A percentile compares a stretch with the other conserved stretches of the same genome.
Conservation (phyloP, 129 eudicot genomes). For the Artemisia tridentata region DNA sequence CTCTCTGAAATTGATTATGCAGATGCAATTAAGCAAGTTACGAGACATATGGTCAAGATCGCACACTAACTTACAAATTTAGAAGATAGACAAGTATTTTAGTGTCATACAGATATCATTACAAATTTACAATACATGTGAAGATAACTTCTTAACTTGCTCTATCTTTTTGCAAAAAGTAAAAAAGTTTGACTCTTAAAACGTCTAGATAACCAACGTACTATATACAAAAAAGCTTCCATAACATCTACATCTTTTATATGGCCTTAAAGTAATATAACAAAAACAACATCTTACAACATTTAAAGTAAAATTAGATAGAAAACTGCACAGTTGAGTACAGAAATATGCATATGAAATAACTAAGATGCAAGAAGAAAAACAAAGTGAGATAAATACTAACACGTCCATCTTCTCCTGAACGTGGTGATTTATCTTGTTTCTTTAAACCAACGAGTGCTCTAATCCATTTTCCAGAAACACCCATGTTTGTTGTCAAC, state of each 20-base stretch:
- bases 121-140: background rate
- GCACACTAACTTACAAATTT: background rate
- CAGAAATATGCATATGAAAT: conserved; percentile 8
- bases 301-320: background rate
- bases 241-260: too few species aligned
- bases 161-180: background rate
- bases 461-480: conserved; percentile 78
- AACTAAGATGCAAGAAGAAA: background rate
- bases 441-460: conserved; percentile 81
- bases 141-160: background rate
- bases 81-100: background rate
- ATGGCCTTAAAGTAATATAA: too few species aligned
- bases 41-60: background rate
- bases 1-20: conserved; percentile 42
- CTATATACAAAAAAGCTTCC: background rate
- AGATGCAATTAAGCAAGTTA: conserved; percentile 4
- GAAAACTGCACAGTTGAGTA: background rate
- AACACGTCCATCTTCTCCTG: conserved; percentile 65
- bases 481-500: conserved; percentile 57
- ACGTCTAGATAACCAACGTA: background rate
- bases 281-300: background rate
- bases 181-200: background rate
- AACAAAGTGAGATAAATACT: conserved; percentile 27
- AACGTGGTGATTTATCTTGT: conserved; percentile 59
- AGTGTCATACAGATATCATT: background rate